These are phyloP conservation scores for Hypoxylon sp. DNA, from an alignment of 2,329 filamentous ascomycete species.

Conservation along the genomic window DNA sequence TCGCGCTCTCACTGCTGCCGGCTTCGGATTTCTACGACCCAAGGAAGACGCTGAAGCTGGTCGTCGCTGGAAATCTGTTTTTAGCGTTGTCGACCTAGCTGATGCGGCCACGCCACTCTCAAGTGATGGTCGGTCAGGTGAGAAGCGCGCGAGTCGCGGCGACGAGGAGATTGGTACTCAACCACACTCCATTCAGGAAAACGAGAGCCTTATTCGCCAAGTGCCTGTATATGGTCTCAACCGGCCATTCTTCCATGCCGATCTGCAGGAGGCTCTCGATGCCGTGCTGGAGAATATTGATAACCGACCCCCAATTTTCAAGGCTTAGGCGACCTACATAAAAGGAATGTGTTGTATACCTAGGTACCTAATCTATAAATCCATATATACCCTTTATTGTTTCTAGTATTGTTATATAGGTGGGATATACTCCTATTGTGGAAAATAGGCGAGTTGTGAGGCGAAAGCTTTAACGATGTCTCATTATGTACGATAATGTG, in stretches of 20 bases:
- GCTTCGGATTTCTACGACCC: conserved; percentile 62
- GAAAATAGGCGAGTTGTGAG: conserved; percentile 3
- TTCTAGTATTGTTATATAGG: conserved; percentile 11
- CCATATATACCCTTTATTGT: conserved; percentile 33
- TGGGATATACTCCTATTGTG: conserved; percentile 7
- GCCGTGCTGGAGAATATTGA: conserved; percentile 64
- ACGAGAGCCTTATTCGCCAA: conserved; percentile 27
- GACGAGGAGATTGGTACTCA: conserved; percentile 44
- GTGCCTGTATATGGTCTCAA: conserved; percentile 62
- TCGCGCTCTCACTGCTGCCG: conserved; percentile 68
- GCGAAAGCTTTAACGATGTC: conserved; percentile 7
- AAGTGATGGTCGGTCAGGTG: conserved; percentile 27
- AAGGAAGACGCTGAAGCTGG: conserved; percentile 27
- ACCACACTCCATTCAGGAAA: conserved; percentile 34
- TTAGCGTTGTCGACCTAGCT: conserved; percentile 48
- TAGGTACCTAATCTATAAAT: conserved; percentile 16
- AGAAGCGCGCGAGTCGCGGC: conserved; percentile 38
- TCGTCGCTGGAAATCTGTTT: conserved; percentile 47
- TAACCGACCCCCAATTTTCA: conserved; percentile 24
- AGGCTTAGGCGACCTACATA: conserved; percentile 2
- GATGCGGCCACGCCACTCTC: conserved; percentile 37
- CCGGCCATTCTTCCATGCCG: conserved; percentile 68
- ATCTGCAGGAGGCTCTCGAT: conserved; percentile 57
- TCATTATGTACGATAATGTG: conserved; percentile 6
- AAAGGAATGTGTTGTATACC: conserved; percentile 7